A percentile compares a stretch with the other conserved stretches of the same genome.
These are phyloP conservation scores for Alternaria atra DNA, from an alignment of 2,329 filamentous ascomycete species.

Conservation along the genomic window DNA sequence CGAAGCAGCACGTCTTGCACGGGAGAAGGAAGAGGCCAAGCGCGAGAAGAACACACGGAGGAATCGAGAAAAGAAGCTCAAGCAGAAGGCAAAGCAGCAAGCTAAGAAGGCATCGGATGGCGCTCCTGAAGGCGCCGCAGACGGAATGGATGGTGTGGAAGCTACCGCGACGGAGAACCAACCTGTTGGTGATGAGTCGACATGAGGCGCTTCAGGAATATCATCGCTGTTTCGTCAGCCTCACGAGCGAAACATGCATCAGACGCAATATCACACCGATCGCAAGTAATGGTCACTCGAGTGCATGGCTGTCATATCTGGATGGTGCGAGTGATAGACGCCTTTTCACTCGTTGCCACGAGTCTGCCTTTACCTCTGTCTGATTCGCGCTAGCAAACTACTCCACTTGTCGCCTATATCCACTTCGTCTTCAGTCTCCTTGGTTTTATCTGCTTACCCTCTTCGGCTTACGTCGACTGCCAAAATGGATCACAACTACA, in stretches of 20 bases:
- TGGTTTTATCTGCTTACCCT: background rate
- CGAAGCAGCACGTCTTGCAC: conserved; percentile 35
- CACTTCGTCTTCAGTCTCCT: background rate
- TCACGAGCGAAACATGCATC: background rate
- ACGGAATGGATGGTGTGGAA: background rate
- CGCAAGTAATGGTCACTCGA: background rate
- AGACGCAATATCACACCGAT: background rate
- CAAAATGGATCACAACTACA: background rate
- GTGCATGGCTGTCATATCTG: background rate
- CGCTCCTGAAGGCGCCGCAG: conserved; percentile 2
- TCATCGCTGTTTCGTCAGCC: background rate
- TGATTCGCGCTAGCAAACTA: background rate
- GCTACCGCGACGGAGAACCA: background rate
- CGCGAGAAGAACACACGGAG: conserved; percentile 47
- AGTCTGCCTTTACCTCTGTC: conserved; percentile 1
- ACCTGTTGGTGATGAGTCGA: background rate
- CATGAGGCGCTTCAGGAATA: background rate
- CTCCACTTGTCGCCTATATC: background rate
- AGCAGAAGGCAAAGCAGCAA: conserved; percentile 48
- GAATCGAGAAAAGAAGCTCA: conserved; percentile 52
- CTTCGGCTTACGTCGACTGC: background rate
- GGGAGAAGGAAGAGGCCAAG: conserved; percentile 47
- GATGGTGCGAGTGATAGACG: background rate
- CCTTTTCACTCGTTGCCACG: background rate
- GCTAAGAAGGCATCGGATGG: conserved; percentile 39